Conservation (phyloP, 2,329 filamentous ascomycete species). For the Sordariomycetes sp. region DNA sequence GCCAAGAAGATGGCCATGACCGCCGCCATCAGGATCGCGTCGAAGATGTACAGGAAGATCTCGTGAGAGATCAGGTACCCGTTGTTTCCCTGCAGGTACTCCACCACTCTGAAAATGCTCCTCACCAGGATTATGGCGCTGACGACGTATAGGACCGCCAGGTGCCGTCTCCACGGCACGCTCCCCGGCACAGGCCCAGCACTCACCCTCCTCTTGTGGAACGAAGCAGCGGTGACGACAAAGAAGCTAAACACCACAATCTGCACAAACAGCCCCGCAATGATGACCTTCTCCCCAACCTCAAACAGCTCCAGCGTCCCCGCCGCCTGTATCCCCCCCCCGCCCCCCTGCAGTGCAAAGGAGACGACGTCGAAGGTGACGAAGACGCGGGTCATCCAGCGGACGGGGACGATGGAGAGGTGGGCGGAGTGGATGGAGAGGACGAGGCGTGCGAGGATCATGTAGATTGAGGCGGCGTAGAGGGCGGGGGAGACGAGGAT, state of each 20-base stretch:
- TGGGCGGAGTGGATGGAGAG: slow-evolving; percentile 19
- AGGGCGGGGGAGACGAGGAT: slow-evolving; percentile 23
- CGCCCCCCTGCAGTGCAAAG: slow-evolving; percentile 34
- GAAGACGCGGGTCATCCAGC: slow-evolving; percentile 38
- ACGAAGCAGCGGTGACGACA: slow-evolving; percentile 26
- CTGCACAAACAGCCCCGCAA: slow-evolving; percentile 39
- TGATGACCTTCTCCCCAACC: slow-evolving; percentile 30
- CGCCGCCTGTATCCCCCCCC: slow-evolving; percentile 19
- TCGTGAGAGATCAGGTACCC: slow-evolving; percentile 27
- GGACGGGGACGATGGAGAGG: slow-evolving; percentile 17
- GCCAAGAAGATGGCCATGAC: slow-evolving; percentile 14
- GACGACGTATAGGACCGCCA: slow-evolving; percentile 16
- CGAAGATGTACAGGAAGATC: slow-evolving; percentile 27
- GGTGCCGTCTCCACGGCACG: slow-evolving; percentile 16
- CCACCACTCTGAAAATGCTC: slow-evolving; percentile 30
- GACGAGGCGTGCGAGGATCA: slow-evolving; percentile 28
- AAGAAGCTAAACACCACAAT: slow-evolving; percentile 40
- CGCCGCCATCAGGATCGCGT: slow-evolving; percentile 22
- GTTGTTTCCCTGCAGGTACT: slow-evolving; percentile 27
- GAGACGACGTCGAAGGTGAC: slow-evolving; percentile 39
- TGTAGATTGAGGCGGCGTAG: slow-evolving; percentile 31
- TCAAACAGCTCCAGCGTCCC: slow-evolving; percentile 2
- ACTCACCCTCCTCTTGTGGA: slow-evolving; percentile 20
- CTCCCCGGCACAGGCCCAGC: background rate
- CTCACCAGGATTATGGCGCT: slow-evolving; percentile 27